Percentiles rank a stretch among this genome's conserved stretches.
Conservation (phyloP, 108 stramenopile genomes). For the Cyclotella sp. region DNA sequence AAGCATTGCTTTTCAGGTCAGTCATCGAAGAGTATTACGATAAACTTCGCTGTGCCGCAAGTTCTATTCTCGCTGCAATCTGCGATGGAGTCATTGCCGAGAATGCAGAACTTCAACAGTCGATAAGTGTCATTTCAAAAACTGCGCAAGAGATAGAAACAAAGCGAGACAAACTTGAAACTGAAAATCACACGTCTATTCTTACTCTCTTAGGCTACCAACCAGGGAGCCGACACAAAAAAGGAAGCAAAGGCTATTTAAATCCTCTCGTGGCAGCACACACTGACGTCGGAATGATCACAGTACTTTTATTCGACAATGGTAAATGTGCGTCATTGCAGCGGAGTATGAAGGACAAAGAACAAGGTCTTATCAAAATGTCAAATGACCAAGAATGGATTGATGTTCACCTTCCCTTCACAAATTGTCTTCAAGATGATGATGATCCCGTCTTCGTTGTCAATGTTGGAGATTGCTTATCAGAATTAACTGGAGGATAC, state of each 20-base stretch:
- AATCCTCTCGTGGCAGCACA: constrained; percentile 75
- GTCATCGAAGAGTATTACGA: constrained; percentile 63
- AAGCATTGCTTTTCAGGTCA: constrained; percentile 44
- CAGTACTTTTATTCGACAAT: constrained; percentile 71
- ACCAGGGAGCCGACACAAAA: constrained; percentile 66
- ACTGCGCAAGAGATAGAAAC: not conserved
- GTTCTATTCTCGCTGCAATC: constrained; percentile 64
- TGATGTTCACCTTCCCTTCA: constrained; percentile 58
- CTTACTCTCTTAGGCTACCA: constrained; percentile 76
- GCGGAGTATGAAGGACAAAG: constrained; percentile 23
- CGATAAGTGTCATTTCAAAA: constrained; percentile 34
- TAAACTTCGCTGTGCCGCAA: constrained; percentile 45
- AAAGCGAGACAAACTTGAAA: not conserved
- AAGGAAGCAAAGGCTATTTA: constrained; percentile 45
- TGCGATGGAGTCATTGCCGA: constrained; percentile 59
- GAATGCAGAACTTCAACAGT: constrained; percentile 19
- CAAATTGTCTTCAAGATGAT: not conserved
- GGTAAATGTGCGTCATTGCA: constrained; percentile 71
- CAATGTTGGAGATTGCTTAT: constrained; percentile 83
- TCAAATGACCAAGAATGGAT: constrained; percentile 44
- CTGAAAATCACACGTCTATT: constrained; percentile 62
- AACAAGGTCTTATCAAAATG: not conserved
- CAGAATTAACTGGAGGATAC: constrained; percentile 58
- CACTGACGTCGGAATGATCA: constrained; percentile 81
- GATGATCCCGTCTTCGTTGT: constrained; percentile 79